Conservation (phyloP, 257 asterid genomes). For the Petunia axillaris region DNA sequence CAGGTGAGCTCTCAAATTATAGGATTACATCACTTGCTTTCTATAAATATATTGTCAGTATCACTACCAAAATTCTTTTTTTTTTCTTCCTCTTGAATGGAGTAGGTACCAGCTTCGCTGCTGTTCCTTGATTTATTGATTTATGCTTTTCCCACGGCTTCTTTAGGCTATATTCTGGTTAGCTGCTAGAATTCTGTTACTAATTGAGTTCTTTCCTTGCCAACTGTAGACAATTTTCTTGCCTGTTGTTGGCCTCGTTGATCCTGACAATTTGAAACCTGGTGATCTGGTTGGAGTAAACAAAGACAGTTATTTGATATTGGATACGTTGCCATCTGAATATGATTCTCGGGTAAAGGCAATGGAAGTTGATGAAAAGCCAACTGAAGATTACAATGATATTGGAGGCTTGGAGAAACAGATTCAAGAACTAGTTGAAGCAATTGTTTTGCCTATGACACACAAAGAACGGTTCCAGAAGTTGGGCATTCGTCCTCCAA, state of each 20-base stretch:
- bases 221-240: slow-evolving; percentile 84
- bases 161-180: not conserved
- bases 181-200: not conserved
- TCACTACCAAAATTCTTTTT: not conserved
- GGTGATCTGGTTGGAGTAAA: slow-evolving; percentile 98
- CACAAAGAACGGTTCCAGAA: slow-evolving; percentile 84
- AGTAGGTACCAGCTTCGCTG: not conserved
- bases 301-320: slow-evolving; percentile 92
- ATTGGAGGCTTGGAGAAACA: slow-evolving; percentile 97
- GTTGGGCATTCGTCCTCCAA: slow-evolving; percentile 84
- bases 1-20: slow-evolving; percentile 61
- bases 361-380: slow-evolving; percentile 98
- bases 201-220: slow-evolving; percentile 15
- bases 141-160: not conserved
- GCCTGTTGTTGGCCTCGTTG: slow-evolving; percentile 95
- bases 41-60: not conserved
- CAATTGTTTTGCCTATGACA: slow-evolving; percentile 88
- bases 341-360: slow-evolving; percentile 98
- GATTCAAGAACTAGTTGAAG: slow-evolving; percentile 94
- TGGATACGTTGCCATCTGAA: slow-evolving; percentile 96
- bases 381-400: slow-evolving; percentile 96
- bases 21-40: slow-evolving; percentile 22
- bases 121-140: not conserved
- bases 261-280: slow-evolving; percentile 91
- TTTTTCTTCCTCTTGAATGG: not conserved